Base-by-base conservation (phyloP, 2,329 filamentous ascomycete genomes). In the Fusarium guadeloupense region DNA sequence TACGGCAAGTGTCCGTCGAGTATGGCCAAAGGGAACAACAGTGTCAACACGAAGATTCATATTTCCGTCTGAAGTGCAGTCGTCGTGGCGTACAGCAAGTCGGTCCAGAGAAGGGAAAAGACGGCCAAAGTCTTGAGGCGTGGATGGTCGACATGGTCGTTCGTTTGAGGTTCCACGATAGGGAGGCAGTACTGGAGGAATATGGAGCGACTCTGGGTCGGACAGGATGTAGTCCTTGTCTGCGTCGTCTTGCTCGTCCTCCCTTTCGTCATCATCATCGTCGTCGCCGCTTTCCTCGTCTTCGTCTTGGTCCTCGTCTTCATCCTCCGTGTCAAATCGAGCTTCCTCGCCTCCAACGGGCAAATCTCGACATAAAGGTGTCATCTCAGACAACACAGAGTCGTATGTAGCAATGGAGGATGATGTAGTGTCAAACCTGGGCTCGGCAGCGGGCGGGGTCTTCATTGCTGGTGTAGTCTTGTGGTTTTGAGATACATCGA, bases 31-130 rank as follows among this genome's bases (percentile, higher is more conserved):
- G 21, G 83, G 82, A 39, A 91, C 85, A 61, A 90, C 81, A 6
- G 92, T 94, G 73, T 97, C 93, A 54, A 98, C 83, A 26, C 93
- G 89, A 53, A 99, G 83, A 73, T 98, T 98, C 92, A 97, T 96
- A 80, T 97, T 97, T 30, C 94, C 94, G 73, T 99, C 94, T 5
- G 89, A 78, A 0, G 93, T 95, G 42, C 91, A 87, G 76, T 97
- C 92, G 73, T 98, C 95, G 73, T 98, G 94, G 23, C 90, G 87
- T 71, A 99, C 92, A 30, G 86, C 86, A 46, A 98, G 79, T 51
- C 91, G 86, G 73, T 92, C 87, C 66, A 89, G 84, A 9, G 93
- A 96, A 10, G 95, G 94, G 74, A 97, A 99, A 47, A 96, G 84
- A 48, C 88, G 84, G 21, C 88, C 89, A 74, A 98, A 98, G 66